phyloP scores from a whole-genome alignment of 495 filamentous ascomycete genomes.

The Thermochaetoides thermophila region DNA sequence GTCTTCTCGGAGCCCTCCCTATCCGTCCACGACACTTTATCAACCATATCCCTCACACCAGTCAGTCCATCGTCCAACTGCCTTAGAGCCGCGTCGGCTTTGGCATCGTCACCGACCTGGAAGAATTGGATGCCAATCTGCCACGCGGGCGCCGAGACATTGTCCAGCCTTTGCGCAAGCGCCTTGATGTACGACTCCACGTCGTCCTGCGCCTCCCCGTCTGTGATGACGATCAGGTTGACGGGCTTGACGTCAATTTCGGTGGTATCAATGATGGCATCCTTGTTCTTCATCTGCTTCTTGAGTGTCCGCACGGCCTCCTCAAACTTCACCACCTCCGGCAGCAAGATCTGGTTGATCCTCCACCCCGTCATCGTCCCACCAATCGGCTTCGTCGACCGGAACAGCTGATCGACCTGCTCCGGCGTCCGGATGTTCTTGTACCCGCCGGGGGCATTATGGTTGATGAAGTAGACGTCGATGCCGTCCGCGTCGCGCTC shows the following conservation, averaged over 20 bases:
- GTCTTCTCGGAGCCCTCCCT: conserved; percentile 20
- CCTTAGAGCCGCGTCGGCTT: conserved; percentile 47
- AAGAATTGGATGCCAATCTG: conserved; percentile 96
- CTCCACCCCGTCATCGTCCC: conserved; percentile 64
- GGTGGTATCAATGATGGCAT: too few relatives aligned
- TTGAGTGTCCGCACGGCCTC: too few relatives aligned
- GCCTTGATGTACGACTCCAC: conserved; percentile 54
- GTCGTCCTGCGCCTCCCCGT: conserved; percentile 67
- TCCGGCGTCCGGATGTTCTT: conserved; percentile 37
- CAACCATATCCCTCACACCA: conserved; percentile 74
- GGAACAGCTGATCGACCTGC: conserved; percentile 53
- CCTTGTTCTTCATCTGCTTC: conserved; percentile 26
- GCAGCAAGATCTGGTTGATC: conserved; percentile 56
- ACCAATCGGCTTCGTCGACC: conserved; percentile 43
- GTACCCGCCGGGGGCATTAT: conserved; percentile 26
- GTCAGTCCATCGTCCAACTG: conserved; percentile 67
- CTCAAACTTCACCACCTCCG: conserved; percentile 41
- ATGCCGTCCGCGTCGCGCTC: conserved; percentile 77
- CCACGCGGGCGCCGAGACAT: conserved; percentile 55
- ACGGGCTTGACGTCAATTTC: conserved; percentile 54
- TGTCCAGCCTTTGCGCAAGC: conserved; percentile 57
- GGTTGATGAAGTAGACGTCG: conserved; percentile 87
- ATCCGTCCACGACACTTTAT: conserved; percentile 65
- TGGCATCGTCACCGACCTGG: conserved; percentile 68
- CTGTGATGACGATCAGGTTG: conserved; percentile 89